A percentile compares a stretch with the other conserved stretches of the same genome.
phyloP scores from a whole-genome alignment of 192 early-diverging fungal genomes.

The Coemansia sp. region DNA sequence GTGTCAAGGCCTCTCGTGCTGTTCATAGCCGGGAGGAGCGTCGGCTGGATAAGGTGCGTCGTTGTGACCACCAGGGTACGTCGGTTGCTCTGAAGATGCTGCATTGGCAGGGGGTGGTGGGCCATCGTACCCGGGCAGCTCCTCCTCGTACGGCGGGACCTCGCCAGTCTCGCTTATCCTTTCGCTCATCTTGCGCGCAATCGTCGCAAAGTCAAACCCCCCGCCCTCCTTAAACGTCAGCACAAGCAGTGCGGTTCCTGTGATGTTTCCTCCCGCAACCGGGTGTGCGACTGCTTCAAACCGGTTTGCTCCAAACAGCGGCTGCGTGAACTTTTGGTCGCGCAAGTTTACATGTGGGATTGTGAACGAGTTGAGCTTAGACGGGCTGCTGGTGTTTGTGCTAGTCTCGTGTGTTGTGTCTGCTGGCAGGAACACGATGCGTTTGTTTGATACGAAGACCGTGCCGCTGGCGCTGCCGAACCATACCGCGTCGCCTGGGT shows the following conservation, averaged over 20 bases:
- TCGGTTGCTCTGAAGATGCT: background rate
- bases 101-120: background rate
- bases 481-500: conserved; percentile 30
- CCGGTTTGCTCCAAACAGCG: conserved; percentile 43
- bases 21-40: conserved; percentile 44
- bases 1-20: conserved; percentile 6
- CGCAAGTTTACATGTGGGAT: conserved; percentile 31
- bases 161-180: conserved; percentile 36
- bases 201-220: conserved; percentile 45
- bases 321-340: conserved; percentile 31
- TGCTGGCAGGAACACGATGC: conserved; percentile 37
- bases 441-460: conserved; percentile 50
- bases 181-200: conserved; percentile 40
- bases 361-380: conserved; percentile 35
- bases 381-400: background rate
- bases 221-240: conserved; percentile 51
- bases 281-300: conserved; percentile 32
- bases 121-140: conserved; percentile 43
- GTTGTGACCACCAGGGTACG: background rate
- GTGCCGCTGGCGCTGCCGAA: conserved; percentile 31
- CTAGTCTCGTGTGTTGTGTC: conserved; percentile 33
- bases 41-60: conserved; percentile 29
- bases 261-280: conserved; percentile 21
- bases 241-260: conserved; percentile 11
- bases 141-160: conserved; percentile 40